Base-by-base conservation (phyloP, 805 yeast genomes). In the Wickerhamiella slavikovae region DNA sequence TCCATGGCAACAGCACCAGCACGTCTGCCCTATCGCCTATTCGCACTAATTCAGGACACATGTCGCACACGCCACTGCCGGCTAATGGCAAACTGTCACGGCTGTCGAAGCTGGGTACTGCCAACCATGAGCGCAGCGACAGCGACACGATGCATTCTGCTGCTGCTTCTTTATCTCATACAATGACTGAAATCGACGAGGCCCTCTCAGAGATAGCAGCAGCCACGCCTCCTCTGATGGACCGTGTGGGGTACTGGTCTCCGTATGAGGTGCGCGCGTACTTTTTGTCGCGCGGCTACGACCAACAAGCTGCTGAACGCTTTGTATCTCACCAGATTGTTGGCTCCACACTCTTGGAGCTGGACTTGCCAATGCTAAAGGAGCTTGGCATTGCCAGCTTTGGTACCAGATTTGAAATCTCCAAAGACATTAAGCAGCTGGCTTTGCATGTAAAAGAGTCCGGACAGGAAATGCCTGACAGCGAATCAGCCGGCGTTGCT, bases 361-460 rank as follows among this genome's bases (percentile, higher is more conserved):
- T 89, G 37, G 95, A 85, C 44, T 60, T 85, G 36, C 64, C 79
- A 1, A 77, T 77, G 43, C 61, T 89, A 43, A 89, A 85, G 48
- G 99, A 89, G 51, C 58, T 89, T 34, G 98, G 83, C 33, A 85
- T 89, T 30, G 62, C 68, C 28, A 77, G 93, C 3, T 89, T 89
- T 55, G 99, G 99, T 17, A 83, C 94, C 0, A 64, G 99, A 38
- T 89, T 82, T 52, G 94, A 83, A 49, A 68, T 89, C 27, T 72
- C 69, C 51, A 82, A 80, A 46, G 93, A 79, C 47, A 85, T 89
- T 42, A 92, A 79, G 48, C 65, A 69, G 22, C 43, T 47, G 10
- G 60, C 60, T 22, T 33, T 39, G 15, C 24, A 38, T 9, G 41
- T 33, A 10, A 15, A 21, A 6, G 18, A 25, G 14, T 15, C 29